Evolutionary conservation across 2,329 filamentous ascomycete species (phyloP).

Genomic region (Chaetomium sp.): DNA sequence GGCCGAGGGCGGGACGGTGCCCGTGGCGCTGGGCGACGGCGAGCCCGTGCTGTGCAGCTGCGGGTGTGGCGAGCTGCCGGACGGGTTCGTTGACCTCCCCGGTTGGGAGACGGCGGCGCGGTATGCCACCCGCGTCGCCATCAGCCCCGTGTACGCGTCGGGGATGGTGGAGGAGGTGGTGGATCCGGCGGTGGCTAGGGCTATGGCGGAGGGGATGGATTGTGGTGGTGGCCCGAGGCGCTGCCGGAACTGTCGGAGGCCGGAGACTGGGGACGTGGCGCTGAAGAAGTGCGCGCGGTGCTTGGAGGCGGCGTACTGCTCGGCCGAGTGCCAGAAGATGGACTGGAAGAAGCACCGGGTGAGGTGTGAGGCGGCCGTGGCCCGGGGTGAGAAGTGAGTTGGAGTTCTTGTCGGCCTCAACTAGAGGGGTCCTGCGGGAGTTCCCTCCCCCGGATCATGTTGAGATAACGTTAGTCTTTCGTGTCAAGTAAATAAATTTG

Average conservation of each 20-base stretch:
- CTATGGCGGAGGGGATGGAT: slow-evolving; percentile 2
- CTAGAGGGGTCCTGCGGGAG: too few relatives aligned
- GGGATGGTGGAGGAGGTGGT: slow-evolving; percentile 48
- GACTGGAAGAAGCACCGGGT: slow-evolving; percentile 57
- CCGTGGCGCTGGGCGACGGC: slow-evolving; percentile 44
- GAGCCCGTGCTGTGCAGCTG: slow-evolving; percentile 49
- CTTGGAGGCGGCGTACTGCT: slow-evolving; percentile 52
- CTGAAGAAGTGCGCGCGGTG: slow-evolving; percentile 53
- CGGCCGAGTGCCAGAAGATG: slow-evolving; percentile 53
- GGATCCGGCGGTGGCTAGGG: slow-evolving; percentile 30
- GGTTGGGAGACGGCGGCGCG: slow-evolving; percentile 47
- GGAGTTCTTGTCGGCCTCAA: neutral
- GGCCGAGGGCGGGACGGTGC: slow-evolving; percentile 39
- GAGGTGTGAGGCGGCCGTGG: slow-evolving; percentile 42
- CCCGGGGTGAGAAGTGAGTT: neutral
- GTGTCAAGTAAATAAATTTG: too few relatives aligned
- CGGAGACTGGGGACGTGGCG: slow-evolving; percentile 36
- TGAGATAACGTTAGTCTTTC: too few relatives aligned
- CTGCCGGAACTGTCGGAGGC: slow-evolving; percentile 45
- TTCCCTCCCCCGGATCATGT: too few relatives aligned
- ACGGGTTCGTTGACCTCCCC: slow-evolving; percentile 45
- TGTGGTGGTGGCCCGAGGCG: slow-evolving; percentile 29
- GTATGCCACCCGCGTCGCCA: slow-evolving; percentile 57
- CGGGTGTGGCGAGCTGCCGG: slow-evolving; percentile 47
- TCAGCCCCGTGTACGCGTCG: slow-evolving; percentile 57